Percentiles rank a stretch among this genome's conserved stretches.
Evolutionary conservation across 164 flowering plant genomes (phyloP).

Genomic region (Chimonanthus salicifolius): DNA sequence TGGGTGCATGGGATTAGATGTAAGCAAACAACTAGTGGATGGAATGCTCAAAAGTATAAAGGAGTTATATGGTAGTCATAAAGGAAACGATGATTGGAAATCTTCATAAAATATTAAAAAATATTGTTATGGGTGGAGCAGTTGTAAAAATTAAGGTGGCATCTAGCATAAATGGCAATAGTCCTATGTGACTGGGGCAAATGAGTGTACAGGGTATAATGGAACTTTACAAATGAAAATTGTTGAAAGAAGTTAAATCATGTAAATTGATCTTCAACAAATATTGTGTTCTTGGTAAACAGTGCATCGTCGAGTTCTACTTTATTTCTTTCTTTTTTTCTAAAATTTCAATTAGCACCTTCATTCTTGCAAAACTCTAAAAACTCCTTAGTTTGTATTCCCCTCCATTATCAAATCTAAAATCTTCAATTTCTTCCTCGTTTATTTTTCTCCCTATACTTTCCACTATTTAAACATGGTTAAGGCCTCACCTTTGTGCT

Average conservation of each 20-base stretch:
- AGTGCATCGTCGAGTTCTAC: not conserved
- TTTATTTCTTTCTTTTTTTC: too few species aligned
- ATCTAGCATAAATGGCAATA: not conserved
- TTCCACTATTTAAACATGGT: too few species aligned
- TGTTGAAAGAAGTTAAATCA: not conserved
- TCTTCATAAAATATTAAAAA: not conserved
- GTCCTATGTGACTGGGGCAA: not conserved
- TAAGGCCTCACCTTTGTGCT: too few species aligned
- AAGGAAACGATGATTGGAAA: not conserved
- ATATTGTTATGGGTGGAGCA: not conserved
- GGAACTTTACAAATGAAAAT: not conserved
- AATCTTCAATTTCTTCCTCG: too few species aligned
- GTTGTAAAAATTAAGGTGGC: not conserved
- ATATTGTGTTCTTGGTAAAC: not conserved
- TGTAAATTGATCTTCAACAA: not conserved
- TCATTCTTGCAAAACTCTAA: too few species aligned
- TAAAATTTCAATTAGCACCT: too few species aligned
- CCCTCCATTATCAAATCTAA: too few species aligned
- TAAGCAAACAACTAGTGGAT: too few species aligned
- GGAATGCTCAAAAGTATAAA: not conserved
- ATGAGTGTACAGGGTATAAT: not conserved
- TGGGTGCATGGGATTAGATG: not conserved
- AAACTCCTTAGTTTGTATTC: too few species aligned
- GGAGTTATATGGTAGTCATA: not conserved
- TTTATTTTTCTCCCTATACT: too few species aligned